Conservation (phyloP, 306 rosid species). For the Oxytropis ochrocephala region DNA sequence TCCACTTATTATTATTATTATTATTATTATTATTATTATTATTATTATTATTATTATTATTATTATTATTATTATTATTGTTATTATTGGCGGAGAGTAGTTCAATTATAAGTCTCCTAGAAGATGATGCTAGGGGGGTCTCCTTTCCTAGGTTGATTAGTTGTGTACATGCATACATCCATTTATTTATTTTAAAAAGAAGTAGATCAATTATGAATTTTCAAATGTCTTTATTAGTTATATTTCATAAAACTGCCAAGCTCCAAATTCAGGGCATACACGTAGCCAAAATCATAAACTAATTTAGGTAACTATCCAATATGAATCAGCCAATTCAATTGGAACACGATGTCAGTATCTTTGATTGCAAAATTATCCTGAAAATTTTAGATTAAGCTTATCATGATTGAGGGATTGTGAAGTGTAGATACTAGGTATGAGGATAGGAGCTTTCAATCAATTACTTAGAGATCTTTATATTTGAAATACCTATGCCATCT, state of each 20-base stretch:
- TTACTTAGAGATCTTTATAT: conserved; percentile 25
- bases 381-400: conserved; percentile 16
- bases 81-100: too few species aligned
- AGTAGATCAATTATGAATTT: background rate
- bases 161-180: too few species aligned
- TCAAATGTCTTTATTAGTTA: background rate
- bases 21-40: background rate
- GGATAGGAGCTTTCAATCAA: conserved; percentile 7
- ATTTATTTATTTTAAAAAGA: background rate
- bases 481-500: conserved; percentile 17
- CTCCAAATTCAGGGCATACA: conserved; percentile 26
- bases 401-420: conserved; percentile 27
- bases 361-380: conserved; percentile 27
- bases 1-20: background rate
- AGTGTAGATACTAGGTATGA: background rate
- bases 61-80: too few species aligned
- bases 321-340: background rate
- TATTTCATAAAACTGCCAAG: conserved; percentile 2
- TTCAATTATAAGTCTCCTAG: too few species aligned
- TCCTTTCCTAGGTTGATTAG: too few species aligned
- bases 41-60: background rate
- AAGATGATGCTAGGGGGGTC: too few species aligned
- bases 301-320: conserved; percentile 11
- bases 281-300: conserved; percentile 16
- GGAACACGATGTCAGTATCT: conserved; percentile 15